Base-by-base conservation (phyloP, 345 rosid genomes). In the Melastoma malabathricum region DNA sequence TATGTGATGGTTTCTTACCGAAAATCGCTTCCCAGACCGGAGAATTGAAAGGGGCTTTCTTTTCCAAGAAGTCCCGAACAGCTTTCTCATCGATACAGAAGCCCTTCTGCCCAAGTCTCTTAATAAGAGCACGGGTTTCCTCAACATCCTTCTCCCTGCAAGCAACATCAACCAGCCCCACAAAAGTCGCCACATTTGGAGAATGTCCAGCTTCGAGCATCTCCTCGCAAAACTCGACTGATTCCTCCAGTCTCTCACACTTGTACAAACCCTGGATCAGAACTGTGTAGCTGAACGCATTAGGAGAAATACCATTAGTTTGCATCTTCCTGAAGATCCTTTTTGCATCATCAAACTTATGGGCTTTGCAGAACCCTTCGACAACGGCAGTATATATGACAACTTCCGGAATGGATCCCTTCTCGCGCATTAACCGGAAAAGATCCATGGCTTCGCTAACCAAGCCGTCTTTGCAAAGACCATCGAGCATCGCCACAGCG, bases 401-500 rank as follows among this genome's bases (percentile, higher is more conserved):
- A 41, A 84, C 84, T 50, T 92, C 98, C 12, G 98, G 98, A 52
- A 84, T 80, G 3, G 89, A 74, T 46, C 95, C 94, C 61, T 75
- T 84, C 61, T 87, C 89, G 6, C 93, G 82, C 84, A 92, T 84
- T 56, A 56, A 43, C 25, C 77, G 83, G 18, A 92, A 92, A 29
- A 87, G 90, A 61, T 87, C 83, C 95, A 92, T 74, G 14, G 98
- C 97, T 59, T 84, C 97, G 15, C 81, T 87, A 19, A 81, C 72
- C 23, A 92, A 88, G 7, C 98, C 95, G 54, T 92, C 95, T 65
- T 84, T 92, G 75, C 95, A 92, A 15, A 84, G 83, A 2, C 98
- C 97, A 50, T 92, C 98, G 18, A 92, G 93, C 97, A 92, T 92
- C 12, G 94, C 81, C 3, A 87, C 95, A 0, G 97, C 97, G 59